Conservation (phyloP, 345 rosid genomes). For the Pelargonium nanum region DNA sequence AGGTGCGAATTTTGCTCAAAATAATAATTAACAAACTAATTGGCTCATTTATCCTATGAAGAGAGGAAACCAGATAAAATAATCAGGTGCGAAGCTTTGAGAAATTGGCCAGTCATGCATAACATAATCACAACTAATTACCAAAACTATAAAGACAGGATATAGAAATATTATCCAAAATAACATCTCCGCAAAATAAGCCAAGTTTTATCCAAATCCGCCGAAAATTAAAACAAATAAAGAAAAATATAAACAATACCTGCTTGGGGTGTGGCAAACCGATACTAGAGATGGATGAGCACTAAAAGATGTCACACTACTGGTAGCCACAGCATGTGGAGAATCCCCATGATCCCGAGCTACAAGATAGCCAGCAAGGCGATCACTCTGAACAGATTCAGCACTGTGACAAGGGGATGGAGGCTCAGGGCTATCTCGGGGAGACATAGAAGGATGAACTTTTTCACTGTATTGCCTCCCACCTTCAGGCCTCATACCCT, state of each 20-base stretch:
- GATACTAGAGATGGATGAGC: conserved; percentile 32
- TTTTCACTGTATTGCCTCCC: conserved; percentile 52
- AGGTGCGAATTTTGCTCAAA: not conserved
- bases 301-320: conserved; percentile 33
- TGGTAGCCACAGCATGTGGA: conserved; percentile 20
- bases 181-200: not conserved
- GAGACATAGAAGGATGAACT: conserved; percentile 56
- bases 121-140: not conserved
- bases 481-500: conserved; percentile 22
- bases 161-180: not conserved
- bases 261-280: conserved; percentile 43
- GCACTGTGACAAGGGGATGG: conserved; percentile 35
- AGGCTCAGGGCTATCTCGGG: conserved; percentile 57
- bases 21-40: not conserved
- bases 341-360: conserved; percentile 40
- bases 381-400: conserved; percentile 26
- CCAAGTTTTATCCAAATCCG: not conserved
- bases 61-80: not conserved
- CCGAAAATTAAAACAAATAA: not conserved
- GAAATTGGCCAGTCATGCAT: not conserved
- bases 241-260: conserved; percentile 30
- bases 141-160: not conserved
- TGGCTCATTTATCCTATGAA: not conserved
- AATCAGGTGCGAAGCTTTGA: not conserved
- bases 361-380: conserved; percentile 36